Evolutionary conservation across 495 filamentous ascomycete genomes (phyloP), one percentile per base, ranked within the genome.

Genomic region (Mytilinidion resinicola): DNA sequence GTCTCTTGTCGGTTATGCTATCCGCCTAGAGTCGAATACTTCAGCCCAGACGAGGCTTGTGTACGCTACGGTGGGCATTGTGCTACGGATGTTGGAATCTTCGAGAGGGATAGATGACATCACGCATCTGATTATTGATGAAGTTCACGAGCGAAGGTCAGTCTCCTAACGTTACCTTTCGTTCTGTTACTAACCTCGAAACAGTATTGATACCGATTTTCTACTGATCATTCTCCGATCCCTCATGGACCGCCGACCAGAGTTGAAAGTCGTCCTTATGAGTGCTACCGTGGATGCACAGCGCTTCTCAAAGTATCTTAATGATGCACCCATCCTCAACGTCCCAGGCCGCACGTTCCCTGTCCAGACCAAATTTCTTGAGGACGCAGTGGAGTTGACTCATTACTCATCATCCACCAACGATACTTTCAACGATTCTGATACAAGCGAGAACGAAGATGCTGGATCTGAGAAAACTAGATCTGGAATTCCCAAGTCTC

Each of bases 271-370:
- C 33, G 78, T 98, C 34, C 79, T 98, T 25, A 98, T 96, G 93
- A 96, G 91, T 51, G 93, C 93, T 6, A 98, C 93, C 3, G 85
- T 96, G 9, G 89, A 98, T 69, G 89, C 93, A 7, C 84, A 92
- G 57, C 83, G 84, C 14, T 95, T 98, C 69, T 96, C 93, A 0
- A 82, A 80, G 1, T 98, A 98, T 63, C 77, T 98, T 0, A 81
- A 83, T 20, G 83, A 84, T 17, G 92, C 92, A 6, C 91, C 93
- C 0, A 81, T 96, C 20, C 69, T 98, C 46, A 89, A 85, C 34
- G 89, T 96, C 17, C 93, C 93, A 14, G 93, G 93, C 0, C 84
- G 92, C 21, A 96, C 93, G 0, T 96, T 92, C 71, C 93, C 93
- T 0, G 93, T 98, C 33, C 77, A 86, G 61, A 86, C 88, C 25